Evolutionary conservation across 345 rosid species (phyloP), one percentile per base, ranked within the genome.

Genomic region (Leavenworthia alabamica): DNA sequence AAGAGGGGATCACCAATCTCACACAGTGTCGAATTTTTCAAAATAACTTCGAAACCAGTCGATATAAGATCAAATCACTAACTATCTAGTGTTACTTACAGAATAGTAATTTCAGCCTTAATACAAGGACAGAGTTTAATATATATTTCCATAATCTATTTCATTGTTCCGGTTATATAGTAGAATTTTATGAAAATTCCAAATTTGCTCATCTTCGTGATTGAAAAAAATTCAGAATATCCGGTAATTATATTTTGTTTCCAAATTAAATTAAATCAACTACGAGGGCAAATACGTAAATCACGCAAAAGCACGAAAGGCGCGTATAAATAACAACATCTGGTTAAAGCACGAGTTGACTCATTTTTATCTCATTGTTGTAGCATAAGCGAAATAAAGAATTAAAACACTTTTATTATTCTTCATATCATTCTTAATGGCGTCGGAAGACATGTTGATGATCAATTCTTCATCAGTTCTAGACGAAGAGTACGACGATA

Each of bases 401-500:
- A 11, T 33, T 33, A 33, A 33, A 33, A 11, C 40, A 36, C 40
- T 4, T 35, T 35, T 11, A 0, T n/a, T 20, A n/a, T 37, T 40
- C 16, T 11, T 22, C 6, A 2, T 23, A 5, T 19, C 23, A 12
- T 33, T 15, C 2, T 23, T 23, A 2, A 85, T 86, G 95, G 86
- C 83, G 43, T 79, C 84, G 0, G 84, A 79, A 53, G 90, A 79
- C 42, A 82, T 58, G 29, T 39, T 71, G 74, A 33, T 67, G 70
- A 10, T 60, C 13, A 61, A 74, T 32, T 63, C 84, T 27, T 69
- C 44, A 29, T 35, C 72, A 9, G 54, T 66, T 8, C 66, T 57
- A 15, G 80, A 84, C 6, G 88, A 78, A 8, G 79, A 74, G n/a
- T 81, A 79, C 47, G 85, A 83, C 29, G 83, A 84, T 44, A 78